A percentile compares a stretch with the other conserved stretches of the same genome.
Evolutionary conservation across 73 alveolate genomes (phyloP).

Genomic region (Halteria grandinella): DNA sequence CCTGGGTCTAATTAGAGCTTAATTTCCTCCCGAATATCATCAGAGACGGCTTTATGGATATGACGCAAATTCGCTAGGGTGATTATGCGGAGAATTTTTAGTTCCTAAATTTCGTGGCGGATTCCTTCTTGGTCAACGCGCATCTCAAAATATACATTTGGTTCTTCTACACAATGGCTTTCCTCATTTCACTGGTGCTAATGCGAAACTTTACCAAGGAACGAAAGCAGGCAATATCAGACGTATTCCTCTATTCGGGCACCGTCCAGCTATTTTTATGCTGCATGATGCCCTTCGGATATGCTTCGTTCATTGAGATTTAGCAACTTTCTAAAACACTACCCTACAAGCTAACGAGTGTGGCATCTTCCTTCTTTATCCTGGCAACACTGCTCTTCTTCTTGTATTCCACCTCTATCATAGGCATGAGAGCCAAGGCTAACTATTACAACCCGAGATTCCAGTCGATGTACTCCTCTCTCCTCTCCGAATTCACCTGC

Average conservation of each 20-base stretch:
- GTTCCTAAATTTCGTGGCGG: constrained; percentile 19
- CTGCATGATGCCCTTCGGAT: constrained; percentile 44
- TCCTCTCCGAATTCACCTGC: constrained; percentile 1
- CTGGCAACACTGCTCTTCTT: constrained; percentile 36
- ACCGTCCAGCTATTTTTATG: constrained; percentile 21
- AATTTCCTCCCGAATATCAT: constrained; percentile 10
- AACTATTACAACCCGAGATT: constrained; percentile 29
- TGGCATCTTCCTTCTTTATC: constrained; percentile 12
- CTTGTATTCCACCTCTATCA: constrained; percentile 16
- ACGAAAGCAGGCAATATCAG: neutral
- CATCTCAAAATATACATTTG: constrained; percentile 25
- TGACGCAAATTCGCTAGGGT: constrained; percentile 4
- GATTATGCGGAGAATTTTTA: constrained; percentile 15
- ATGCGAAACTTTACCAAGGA: neutral
- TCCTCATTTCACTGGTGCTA: neutral
- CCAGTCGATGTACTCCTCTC: constrained; percentile 3
- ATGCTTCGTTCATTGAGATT: constrained; percentile 39
- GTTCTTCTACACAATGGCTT: neutral
- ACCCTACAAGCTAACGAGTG: constrained; percentile 31
- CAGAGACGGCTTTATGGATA: constrained; percentile 16
- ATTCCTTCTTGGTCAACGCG: constrained; percentile 5
- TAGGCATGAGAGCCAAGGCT: neutral
- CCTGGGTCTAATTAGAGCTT: constrained; percentile 33
- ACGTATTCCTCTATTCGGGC: neutral
- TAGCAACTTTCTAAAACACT: constrained; percentile 13